These are phyloP conservation scores for Rubroboletus satanas DNA, from an alignment of 768 basidiomycete genomes.

Conservation along the genomic window DNA sequence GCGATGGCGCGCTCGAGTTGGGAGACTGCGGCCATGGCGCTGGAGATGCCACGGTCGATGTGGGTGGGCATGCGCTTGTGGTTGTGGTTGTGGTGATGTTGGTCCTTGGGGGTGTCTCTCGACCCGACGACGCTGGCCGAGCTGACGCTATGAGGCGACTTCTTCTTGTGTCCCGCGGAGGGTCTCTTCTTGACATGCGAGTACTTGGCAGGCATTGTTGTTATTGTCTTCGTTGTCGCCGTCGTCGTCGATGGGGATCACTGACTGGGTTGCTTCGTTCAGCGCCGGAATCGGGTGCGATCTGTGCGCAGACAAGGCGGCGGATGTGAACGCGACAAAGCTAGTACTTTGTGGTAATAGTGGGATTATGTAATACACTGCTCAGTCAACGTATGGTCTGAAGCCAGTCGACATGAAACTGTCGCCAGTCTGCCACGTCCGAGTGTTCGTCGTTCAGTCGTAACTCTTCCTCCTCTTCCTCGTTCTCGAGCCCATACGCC, in stretches of 20 bases:
- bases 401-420: conserved; percentile 49
- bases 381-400: conserved; percentile 5
- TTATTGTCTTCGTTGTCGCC: conserved; percentile 20
- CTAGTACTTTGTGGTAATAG: neutral
- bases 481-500: conserved; percentile 28
- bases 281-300: conserved; percentile 5
- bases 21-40: conserved; percentile 58
- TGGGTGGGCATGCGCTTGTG: conserved; percentile 42
- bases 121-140: conserved; percentile 28
- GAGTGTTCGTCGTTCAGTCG: conserved; percentile 2
- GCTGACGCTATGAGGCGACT: conserved; percentile 27
- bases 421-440: conserved; percentile 44
- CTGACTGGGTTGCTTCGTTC: neutral
- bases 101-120: conserved; percentile 19
- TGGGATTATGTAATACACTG: conserved; percentile 19
- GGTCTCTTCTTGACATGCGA: conserved; percentile 71
- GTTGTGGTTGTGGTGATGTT: conserved; percentile 33
- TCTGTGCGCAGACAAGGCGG: conserved; percentile 18
- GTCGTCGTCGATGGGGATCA: conserved; percentile 3
- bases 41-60: conserved; percentile 51
- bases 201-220: conserved; percentile 64
- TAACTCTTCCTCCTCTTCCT: conserved; percentile 31
- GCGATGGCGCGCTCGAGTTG: conserved; percentile 68
- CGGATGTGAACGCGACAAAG: neutral
- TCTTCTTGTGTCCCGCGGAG: conserved; percentile 47